A percentile compares a stretch with the other conserved stretches of the same genome.
phyloP scores from a whole-genome alignment of 345 rosid genomes.

The Ricinus communis region DNA sequence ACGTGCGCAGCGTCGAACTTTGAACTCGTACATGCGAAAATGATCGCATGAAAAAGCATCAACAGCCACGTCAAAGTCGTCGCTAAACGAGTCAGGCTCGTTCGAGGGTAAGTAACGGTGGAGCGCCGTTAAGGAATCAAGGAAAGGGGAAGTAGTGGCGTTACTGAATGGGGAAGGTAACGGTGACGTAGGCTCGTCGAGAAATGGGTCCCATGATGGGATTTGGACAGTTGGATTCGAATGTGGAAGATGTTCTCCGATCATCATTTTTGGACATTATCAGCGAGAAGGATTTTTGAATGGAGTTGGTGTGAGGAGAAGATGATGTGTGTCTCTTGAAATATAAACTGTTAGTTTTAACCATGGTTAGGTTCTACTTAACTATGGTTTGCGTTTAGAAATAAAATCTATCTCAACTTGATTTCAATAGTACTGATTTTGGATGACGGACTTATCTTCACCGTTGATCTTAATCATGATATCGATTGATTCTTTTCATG shows the following conservation, averaged over 20 bases:
- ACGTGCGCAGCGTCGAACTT: conserved; percentile 71
- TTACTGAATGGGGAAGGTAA: conserved; percentile 31
- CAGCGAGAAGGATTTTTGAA: not conserved
- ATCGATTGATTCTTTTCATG: not conserved
- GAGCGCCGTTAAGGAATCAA: conserved; percentile 53
- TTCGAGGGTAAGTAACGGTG: conserved; percentile 72
- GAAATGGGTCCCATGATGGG: conserved; percentile 52
- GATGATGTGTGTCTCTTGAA: not conserved
- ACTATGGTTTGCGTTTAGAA: conserved; percentile 28
- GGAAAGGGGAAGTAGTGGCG: conserved; percentile 33
- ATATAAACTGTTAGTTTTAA: conserved; percentile 42
- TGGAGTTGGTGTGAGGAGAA: not conserved
- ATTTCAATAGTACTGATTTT: not conserved
- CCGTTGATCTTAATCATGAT: conserved; percentile 28
- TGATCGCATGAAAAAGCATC: conserved; percentile 34
- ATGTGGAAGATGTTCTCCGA: conserved; percentile 40
- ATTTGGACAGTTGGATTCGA: conserved; percentile 54
- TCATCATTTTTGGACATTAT: conserved; percentile 46
- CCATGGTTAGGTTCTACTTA: conserved; percentile 36
- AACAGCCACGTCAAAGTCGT: conserved; percentile 22
- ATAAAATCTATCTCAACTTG: too few species aligned
- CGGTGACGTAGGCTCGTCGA: conserved; percentile 36
- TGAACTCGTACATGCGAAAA: conserved; percentile 84
- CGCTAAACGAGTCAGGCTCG: conserved; percentile 42
- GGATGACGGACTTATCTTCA: conserved; percentile 15